Conservation (phyloP, 2,329 filamentous ascomycete species). For the Diaporthe capsici region DNA sequence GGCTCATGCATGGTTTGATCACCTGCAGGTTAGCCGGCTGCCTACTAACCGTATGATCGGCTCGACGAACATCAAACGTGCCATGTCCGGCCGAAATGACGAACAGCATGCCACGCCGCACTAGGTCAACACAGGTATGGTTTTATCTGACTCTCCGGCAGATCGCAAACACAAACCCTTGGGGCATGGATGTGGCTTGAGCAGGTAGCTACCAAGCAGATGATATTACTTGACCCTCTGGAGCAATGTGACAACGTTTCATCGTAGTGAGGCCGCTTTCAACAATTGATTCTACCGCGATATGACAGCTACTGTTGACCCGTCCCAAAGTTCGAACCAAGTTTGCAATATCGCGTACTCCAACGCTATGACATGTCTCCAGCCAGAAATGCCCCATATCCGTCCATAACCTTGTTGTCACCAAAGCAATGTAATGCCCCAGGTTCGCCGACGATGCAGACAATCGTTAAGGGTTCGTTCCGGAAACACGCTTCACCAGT, state of each 20-base stretch:
- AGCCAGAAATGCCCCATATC: conserved; percentile 17
- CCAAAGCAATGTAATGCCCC: conserved; percentile 6
- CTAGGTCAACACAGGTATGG: neutral
- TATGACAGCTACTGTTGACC: neutral
- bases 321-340: neutral
- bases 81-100: neutral
- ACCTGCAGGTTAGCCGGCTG: neutral
- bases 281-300: neutral
- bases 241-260: neutral
- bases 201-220: neutral
- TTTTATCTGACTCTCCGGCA: neutral
- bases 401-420: neutral
- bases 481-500: neutral
- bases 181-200: neutral
- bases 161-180: neutral
- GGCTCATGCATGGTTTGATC: conserved; percentile 6
- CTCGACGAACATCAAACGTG: neutral
- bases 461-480: neutral
- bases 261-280: conserved; percentile 2
- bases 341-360: conserved; percentile 26
- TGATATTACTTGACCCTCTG: no score
- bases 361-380: conserved; percentile 36
- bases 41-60: neutral
- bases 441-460: neutral
- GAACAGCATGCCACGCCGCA: neutral